These are phyloP conservation scores for Trichoderma parareesei DNA, from an alignment of 495 filamentous ascomycete species.

Conservation along the genomic window DNA sequence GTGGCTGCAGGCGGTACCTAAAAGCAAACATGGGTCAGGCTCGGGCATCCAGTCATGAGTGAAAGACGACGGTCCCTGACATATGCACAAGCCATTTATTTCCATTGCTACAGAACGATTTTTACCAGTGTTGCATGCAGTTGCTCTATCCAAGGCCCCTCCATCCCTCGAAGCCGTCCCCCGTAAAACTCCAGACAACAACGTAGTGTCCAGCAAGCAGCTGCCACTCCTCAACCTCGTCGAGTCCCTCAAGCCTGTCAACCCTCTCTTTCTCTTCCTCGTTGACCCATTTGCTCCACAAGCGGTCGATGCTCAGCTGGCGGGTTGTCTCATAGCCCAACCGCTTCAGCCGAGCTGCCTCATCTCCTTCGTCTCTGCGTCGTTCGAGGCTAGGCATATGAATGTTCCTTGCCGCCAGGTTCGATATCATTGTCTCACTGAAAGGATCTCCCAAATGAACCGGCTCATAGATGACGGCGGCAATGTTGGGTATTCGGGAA, in stretches of 20 bases:
- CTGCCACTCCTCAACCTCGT: constrained; percentile 94
- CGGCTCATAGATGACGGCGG: constrained; percentile 80
- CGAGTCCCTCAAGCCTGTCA: constrained; percentile 71
- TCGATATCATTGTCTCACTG: constrained; percentile 81
- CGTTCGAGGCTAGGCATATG: constrained; percentile 70
- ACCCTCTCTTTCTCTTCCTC: constrained; percentile 74
- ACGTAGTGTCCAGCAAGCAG: constrained; percentile 85
- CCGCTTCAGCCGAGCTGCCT: constrained; percentile 53
- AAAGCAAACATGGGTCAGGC: too few relatives aligned
- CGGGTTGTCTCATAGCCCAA: constrained; percentile 55
- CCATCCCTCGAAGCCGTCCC: constrained; percentile 22
- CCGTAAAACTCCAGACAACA: constrained; percentile 64
- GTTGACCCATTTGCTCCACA: constrained; percentile 69
- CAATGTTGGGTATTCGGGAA: constrained; percentile 45
- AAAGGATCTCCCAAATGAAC: constrained; percentile 77
- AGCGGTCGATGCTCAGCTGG: constrained; percentile 55
- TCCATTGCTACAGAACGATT: too few relatives aligned
- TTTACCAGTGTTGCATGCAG: too few relatives aligned
- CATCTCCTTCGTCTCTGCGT: constrained; percentile 57
- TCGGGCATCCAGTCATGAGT: too few relatives aligned
- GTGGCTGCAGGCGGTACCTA: too few relatives aligned
- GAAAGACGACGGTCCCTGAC: too few relatives aligned
- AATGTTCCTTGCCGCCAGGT: constrained; percentile 79
- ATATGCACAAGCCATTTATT: too few relatives aligned
- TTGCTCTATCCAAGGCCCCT: background rate